These are phyloP conservation scores for Sherardia arvensis DNA, from an alignment of 257 asterid genomes.

Conservation along the genomic window DNA sequence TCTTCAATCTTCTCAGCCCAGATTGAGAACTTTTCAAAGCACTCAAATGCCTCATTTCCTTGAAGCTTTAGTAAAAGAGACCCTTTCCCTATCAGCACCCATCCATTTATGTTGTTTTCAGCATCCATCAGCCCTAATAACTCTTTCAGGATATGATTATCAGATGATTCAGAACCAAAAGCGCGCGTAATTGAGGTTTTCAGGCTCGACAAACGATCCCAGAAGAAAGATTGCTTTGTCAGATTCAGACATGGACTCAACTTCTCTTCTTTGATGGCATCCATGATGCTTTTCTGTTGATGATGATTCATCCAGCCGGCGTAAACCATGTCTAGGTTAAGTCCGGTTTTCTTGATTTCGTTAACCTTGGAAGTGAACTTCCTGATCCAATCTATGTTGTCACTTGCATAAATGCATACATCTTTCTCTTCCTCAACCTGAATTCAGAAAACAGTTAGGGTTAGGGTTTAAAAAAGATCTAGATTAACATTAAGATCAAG, in stretches of 20 bases:
- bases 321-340: constrained; percentile 40
- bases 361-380: constrained; percentile 27
- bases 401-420: constrained; percentile 56
- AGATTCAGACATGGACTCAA: constrained; percentile 24
- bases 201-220: constrained; percentile 52
- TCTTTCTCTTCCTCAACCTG: constrained; percentile 48
- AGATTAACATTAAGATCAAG: neutral
- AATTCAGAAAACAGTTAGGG: neutral
- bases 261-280: constrained; percentile 36
- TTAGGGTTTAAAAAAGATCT: neutral
- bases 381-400: constrained; percentile 46
- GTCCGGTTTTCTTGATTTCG: constrained; percentile 24
- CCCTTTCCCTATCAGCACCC: constrained; percentile 47
- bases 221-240: constrained; percentile 34
- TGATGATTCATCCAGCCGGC: constrained; percentile 56
- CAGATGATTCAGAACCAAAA: neutral
- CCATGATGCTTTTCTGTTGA: constrained; percentile 21
- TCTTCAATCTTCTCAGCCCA: constrained; percentile 29
- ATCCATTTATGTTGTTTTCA: constrained; percentile 17
- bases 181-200: constrained; percentile 16
- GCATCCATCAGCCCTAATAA: constrained; percentile 25
- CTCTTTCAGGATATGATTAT: constrained; percentile 16
- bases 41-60: constrained; percentile 20
- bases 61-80: constrained; percentile 26
- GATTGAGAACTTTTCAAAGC: constrained; percentile 17